These are phyloP conservation scores for Blastocladiella britannica DNA, from an alignment of 192 early-diverging fungal species.

Conservation along the genomic window DNA sequence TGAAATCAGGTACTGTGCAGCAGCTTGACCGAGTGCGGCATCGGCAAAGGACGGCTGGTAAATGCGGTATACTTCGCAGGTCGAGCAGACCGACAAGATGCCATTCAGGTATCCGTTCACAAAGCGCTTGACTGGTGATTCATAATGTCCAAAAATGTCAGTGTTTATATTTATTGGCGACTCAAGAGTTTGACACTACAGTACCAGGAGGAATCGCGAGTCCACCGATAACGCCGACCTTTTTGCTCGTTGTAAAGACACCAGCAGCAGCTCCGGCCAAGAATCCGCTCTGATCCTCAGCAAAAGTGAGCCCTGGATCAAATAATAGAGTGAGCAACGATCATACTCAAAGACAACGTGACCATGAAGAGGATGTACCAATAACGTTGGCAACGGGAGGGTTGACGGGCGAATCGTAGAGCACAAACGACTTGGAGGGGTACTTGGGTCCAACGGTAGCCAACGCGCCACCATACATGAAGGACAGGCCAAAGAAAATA, in stretches of 20 bases:
- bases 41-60: background rate
- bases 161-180: too few species aligned
- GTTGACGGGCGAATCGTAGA: background rate
- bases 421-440: background rate
- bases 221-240: conserved; percentile 8
- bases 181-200: too few species aligned
- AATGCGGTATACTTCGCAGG: background rate
- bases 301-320: conserved; percentile 5
- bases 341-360: too few species aligned
- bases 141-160: too few species aligned
- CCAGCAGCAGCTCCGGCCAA: conserved; percentile 9
- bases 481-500: background rate
- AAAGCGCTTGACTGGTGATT: conserved; percentile 3
- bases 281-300: conserved; percentile 9
- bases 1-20: conserved; percentile 1
- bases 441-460: background rate
- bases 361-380: background rate
- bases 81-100: conserved; percentile 2
- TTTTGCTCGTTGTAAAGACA: conserved; percentile 1
- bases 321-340: background rate
- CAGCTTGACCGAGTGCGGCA: background rate
- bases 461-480: background rate
- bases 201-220: conserved; percentile 5
- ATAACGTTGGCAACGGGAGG: background rate
- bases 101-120: conserved; percentile 8